A percentile compares a stretch with the other conserved stretches of the same genome.
These are phyloP conservation scores for Leonotis leonurus DNA, from an alignment of 257 asterid species.

Conservation along the genomic window DNA sequence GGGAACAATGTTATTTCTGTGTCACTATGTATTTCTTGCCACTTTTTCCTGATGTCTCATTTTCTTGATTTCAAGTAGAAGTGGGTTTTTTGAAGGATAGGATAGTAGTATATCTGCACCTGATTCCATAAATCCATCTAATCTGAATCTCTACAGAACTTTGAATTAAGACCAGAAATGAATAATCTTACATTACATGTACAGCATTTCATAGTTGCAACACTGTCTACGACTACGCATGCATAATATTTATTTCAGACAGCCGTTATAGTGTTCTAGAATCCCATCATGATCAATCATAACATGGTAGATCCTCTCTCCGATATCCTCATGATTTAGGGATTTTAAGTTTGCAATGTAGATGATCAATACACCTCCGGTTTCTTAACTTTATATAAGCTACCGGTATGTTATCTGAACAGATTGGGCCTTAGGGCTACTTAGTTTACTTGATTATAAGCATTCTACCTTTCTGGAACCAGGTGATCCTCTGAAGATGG, in stretches of 20 bases:
- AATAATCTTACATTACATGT: background rate
- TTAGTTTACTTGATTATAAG: conserved; percentile 3
- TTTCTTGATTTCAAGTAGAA: background rate
- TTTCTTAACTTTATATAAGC: background rate
- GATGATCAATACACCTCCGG: too few species aligned
- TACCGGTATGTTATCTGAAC: background rate
- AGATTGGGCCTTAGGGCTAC: background rate
- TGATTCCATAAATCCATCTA: background rate
- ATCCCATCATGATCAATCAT: background rate
- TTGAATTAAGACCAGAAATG: background rate
- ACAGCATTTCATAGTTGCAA: background rate
- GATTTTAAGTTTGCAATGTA: background rate
- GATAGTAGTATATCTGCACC: background rate
- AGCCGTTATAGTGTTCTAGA: background rate
- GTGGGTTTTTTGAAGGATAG: background rate
- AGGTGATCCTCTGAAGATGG: conserved; percentile 94
- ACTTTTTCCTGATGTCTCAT: background rate
- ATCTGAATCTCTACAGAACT: background rate
- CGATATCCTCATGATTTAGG: background rate
- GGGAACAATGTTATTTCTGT: background rate
- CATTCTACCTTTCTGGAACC: conserved; percentile 18
- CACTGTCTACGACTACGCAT: background rate
- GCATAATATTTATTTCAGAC: background rate
- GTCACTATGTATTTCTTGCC: background rate
- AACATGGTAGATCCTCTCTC: background rate